These are phyloP conservation scores for Lentinula sp. DNA, from an alignment of 768 basidiomycete genomes.

Conservation along the genomic window DNA sequence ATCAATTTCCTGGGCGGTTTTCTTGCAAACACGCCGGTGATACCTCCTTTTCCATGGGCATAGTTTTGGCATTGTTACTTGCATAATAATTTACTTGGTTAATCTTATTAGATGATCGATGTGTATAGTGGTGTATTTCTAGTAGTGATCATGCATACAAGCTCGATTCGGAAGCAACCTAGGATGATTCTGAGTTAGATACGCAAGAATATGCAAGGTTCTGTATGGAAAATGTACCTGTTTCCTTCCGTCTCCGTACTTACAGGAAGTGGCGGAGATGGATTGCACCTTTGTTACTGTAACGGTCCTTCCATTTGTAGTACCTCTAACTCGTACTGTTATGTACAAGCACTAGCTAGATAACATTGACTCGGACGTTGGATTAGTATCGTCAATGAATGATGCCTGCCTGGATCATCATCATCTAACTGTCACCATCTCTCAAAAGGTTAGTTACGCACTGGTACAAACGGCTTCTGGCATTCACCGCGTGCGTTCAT, in stretches of 20 bases:
- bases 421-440: too few species aligned
- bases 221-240: background rate
- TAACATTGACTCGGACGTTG: too few species aligned
- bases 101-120: background rate
- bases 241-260: background rate
- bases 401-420: too few species aligned
- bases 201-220: background rate
- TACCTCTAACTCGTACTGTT: background rate
- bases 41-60: background rate
- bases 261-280: background rate
- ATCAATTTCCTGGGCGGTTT: background rate
- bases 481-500: background rate
- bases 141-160: background rate
- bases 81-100: constrained; percentile 6
- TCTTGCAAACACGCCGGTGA: background rate
- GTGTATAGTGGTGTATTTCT: background rate
- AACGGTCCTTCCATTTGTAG: background rate
- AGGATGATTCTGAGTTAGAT: background rate
- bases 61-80: background rate
- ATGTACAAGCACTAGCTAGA: background rate
- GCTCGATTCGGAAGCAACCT: background rate
- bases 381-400: too few species aligned
- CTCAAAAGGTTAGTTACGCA: too few species aligned
- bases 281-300: background rate
- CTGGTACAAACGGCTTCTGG: background rate